Conservation (phyloP, 2,329 filamentous ascomycete genomes). For the Fusarium stilboides region DNA sequence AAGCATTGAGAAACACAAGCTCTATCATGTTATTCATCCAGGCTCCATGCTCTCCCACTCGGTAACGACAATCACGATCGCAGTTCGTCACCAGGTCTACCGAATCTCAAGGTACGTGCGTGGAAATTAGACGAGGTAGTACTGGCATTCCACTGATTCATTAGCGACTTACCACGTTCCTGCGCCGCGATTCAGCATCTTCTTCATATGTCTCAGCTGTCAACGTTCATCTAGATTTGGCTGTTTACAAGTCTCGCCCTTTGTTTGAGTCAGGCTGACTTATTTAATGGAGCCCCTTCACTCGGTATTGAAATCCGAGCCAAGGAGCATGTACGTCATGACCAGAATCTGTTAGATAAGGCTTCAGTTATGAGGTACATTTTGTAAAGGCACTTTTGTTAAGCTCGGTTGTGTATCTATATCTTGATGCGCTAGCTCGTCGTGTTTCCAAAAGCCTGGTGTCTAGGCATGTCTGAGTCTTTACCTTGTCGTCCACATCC, state of each 20-base stretch:
- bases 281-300: background rate
- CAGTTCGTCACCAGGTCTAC: slow-evolving; percentile 32
- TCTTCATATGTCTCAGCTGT: slow-evolving; percentile 1
- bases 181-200: background rate
- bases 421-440: slow-evolving; percentile 20
- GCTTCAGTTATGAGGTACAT: slow-evolving; percentile 18
- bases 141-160: slow-evolving; percentile 45
- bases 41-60: background rate
- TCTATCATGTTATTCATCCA: background rate
- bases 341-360: slow-evolving; percentile 17
- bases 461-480: slow-evolving; percentile 17
- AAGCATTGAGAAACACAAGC: too few relatives aligned
- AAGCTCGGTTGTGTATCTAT: slow-evolving; percentile 14
- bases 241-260: slow-evolving; percentile 13
- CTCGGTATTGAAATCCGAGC: slow-evolving; percentile 8
- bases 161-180: slow-evolving; percentile 31
- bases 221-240: slow-evolving; percentile 12
- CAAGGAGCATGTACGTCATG: slow-evolving; percentile 29
- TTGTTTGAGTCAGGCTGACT: slow-evolving; percentile 23
- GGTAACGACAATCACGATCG: slow-evolving; percentile 26
- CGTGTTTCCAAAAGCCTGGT: background rate
- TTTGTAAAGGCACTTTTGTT: slow-evolving; percentile 12
- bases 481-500: slow-evolving; percentile 4
- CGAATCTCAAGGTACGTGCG: slow-evolving; percentile 8
- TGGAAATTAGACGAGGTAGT: slow-evolving; percentile 24